Conservation (phyloP, 78 protist genomes). For the Andalucia godoyi region DNA sequence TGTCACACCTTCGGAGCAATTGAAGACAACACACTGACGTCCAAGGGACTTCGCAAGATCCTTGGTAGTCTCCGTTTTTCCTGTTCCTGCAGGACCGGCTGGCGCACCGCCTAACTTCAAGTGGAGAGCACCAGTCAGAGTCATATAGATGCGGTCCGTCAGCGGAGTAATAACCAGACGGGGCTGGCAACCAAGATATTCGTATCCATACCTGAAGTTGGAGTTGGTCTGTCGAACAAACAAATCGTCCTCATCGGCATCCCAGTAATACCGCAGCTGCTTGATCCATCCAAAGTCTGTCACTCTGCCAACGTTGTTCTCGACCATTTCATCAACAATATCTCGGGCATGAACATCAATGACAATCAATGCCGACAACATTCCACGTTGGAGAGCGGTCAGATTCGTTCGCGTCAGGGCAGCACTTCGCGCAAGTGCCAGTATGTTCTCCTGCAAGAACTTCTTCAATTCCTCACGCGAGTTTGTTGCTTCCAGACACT, state of each 20-base stretch:
- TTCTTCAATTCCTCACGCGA: background rate
- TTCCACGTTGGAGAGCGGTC: constrained; percentile 17
- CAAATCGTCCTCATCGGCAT: constrained; percentile 26
- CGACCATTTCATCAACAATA: constrained; percentile 28
- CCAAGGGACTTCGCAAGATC: constrained; percentile 65
- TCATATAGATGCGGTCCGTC: constrained; percentile 73
- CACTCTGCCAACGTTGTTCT: background rate
- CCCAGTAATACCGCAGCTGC: constrained; percentile 63
- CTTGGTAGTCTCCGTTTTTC: constrained; percentile 75
- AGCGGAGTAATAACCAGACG: constrained; percentile 87
- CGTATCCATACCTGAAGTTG: constrained; percentile 46
- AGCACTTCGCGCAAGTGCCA: constrained; percentile 9
- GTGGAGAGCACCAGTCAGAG: constrained; percentile 58
- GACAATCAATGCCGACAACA: constrained; percentile 52
- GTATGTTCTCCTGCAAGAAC: background rate
- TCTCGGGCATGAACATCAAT: constrained; percentile 80
- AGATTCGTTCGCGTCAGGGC: background rate
- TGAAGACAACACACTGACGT: constrained; percentile 56
- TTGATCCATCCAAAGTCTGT: constrained; percentile 64
- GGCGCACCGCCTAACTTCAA: constrained; percentile 66
- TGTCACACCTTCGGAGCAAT: constrained; percentile 60
- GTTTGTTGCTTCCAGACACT: constrained; percentile 8
- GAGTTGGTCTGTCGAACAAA: constrained; percentile 26
- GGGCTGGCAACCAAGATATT: constrained; percentile 59
- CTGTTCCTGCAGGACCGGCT: constrained; percentile 88